phyloP scores from a whole-genome alignment of 2,329 filamentous ascomycete species.

The Cladosporium sp. region DNA sequence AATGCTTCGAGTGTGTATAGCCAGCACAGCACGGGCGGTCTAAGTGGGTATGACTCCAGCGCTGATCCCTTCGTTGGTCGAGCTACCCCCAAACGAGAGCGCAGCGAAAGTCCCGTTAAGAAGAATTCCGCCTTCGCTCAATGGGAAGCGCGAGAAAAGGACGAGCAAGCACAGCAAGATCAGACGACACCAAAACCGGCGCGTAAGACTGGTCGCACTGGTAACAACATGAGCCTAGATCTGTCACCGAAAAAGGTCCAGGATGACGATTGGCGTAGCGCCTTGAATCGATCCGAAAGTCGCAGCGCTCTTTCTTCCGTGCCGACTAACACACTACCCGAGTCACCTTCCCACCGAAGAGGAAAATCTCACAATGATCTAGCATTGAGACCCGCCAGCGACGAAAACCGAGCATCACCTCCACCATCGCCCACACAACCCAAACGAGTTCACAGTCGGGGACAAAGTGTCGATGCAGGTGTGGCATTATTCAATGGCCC shows the following conservation, averaged over 20 bases:
- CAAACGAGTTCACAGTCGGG: slow-evolving; percentile 2
- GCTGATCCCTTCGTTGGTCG: slow-evolving; percentile 28
- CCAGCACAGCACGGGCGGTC: slow-evolving; percentile 16
- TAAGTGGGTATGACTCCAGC: slow-evolving; percentile 24
- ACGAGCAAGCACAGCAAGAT: slow-evolving; percentile 18
- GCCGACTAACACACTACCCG: slow-evolving; percentile 25
- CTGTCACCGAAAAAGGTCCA: slow-evolving; percentile 27
- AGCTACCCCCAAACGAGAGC: slow-evolving; percentile 26
- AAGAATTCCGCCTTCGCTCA: slow-evolving; percentile 29
- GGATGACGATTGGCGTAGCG: slow-evolving; percentile 30
- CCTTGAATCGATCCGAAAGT: slow-evolving; percentile 27
- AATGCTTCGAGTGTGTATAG: slow-evolving; percentile 27
- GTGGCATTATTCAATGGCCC: not conserved
- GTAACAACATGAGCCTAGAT: slow-evolving; percentile 2
- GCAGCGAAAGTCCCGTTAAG: slow-evolving; percentile 34
- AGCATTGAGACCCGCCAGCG: slow-evolving; percentile 1
- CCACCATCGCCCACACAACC: slow-evolving; percentile 1
- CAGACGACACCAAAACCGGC: slow-evolving; percentile 10
- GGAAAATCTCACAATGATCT: slow-evolving; percentile 13
- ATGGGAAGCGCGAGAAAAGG: slow-evolving; percentile 26
- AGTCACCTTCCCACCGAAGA: slow-evolving; percentile 21
- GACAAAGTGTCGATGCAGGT: slow-evolving; percentile 5
- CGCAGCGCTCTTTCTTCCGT: slow-evolving; percentile 27
- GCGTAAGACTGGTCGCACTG: slow-evolving; percentile 8
- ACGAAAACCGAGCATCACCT: slow-evolving; percentile 1